Conservation (phyloP, 768 basidiomycete genomes). For the Suillus hirtellus region DNA sequence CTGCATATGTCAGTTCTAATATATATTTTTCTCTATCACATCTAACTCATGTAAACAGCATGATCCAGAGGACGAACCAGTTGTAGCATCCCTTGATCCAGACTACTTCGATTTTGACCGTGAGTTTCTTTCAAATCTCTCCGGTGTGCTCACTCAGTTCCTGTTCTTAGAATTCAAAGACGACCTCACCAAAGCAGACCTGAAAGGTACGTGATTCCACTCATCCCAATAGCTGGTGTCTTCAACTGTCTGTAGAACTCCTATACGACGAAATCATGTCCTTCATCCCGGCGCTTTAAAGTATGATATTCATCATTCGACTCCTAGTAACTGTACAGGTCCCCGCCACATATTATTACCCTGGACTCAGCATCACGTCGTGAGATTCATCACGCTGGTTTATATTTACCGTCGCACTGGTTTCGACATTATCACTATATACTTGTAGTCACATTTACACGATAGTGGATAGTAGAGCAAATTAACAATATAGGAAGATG, state of each 20-base stretch:
- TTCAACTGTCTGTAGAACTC: constrained; percentile 43
- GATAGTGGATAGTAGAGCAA: constrained; percentile 2
- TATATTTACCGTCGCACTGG: neutral
- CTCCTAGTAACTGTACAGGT: neutral
- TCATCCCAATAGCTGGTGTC: constrained; percentile 1
- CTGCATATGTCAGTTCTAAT: constrained; percentile 59
- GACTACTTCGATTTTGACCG: constrained; percentile 91
- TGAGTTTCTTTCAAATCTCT: constrained; percentile 35
- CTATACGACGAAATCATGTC: constrained; percentile 83
- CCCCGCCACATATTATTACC: too few relatives aligned
- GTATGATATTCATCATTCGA: neutral
- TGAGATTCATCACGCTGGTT: neutral
- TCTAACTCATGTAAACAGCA: constrained; percentile 45
- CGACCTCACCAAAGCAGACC: constrained; percentile 70
- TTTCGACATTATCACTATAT: constrained; percentile 3
- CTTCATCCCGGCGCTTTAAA: constrained; percentile 65
- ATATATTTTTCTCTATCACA: neutral
- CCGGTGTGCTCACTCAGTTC: constrained; percentile 9
- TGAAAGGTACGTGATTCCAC: constrained; percentile 47
- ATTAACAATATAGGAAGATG: neutral
- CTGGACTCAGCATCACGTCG: neutral
- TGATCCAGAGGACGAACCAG: constrained; percentile 89
- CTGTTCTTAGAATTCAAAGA: constrained; percentile 62
- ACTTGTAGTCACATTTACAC: neutral
- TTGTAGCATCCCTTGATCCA: constrained; percentile 74